These are phyloP conservation scores for Solanum hybrid DNA, from an alignment of 305 asterid genomes.

Conservation along the genomic window DNA sequence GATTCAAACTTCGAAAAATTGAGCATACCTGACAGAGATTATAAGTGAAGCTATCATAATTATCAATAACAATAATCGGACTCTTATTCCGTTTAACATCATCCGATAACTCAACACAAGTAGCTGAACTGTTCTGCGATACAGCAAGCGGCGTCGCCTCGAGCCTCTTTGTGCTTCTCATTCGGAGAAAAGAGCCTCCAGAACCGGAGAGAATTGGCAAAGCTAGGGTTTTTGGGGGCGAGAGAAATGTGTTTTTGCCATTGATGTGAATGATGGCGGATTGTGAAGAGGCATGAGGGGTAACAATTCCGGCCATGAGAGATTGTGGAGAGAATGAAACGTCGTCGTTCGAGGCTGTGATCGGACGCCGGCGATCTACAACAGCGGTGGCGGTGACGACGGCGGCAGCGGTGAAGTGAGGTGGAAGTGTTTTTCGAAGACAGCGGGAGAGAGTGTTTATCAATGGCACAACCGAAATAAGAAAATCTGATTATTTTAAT, in stretches of 20 bases:
- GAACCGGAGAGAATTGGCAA: not conserved
- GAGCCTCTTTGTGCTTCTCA: not conserved
- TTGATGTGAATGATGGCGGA: not conserved
- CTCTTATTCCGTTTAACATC: not conserved
- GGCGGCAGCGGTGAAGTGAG: not conserved
- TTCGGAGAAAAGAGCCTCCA: not conserved
- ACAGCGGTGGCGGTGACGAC: not conserved
- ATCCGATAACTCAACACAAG: not conserved
- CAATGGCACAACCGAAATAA: not conserved
- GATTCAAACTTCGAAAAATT: not conserved
- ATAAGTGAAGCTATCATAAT: constrained; percentile 94
- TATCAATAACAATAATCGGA: constrained; percentile 78
- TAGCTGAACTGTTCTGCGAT: not conserved
- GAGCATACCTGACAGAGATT: constrained; percentile 83
- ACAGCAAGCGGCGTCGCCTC: not conserved
- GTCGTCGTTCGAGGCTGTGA: not conserved
- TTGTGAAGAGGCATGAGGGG: not conserved
- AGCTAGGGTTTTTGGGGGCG: not conserved
- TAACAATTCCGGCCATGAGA: not conserved
- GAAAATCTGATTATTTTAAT: not conserved
- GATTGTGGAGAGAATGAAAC: not conserved
- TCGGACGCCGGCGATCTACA: not conserved
- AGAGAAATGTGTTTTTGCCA: not conserved
- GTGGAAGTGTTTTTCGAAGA: not conserved
- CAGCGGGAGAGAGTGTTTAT: not conserved